Evolutionary conservation across 2,329 filamentous ascomycete genomes (phyloP), one percentile per base, ranked within the genome.

Genomic region (Mycosphaerella sp.): DNA sequence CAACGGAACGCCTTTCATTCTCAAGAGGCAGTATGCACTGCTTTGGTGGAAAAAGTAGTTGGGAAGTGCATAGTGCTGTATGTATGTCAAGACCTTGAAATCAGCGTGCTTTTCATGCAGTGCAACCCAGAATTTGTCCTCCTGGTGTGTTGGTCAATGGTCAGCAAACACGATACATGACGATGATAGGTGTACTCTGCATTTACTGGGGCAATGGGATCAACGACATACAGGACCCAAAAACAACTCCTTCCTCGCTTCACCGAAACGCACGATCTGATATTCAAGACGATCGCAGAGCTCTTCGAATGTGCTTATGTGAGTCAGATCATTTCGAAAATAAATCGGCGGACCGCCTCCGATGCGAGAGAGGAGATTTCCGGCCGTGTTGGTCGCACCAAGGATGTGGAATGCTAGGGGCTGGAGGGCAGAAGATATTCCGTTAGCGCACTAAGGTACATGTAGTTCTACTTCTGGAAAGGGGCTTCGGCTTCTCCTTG

Each of bases 41-140:
- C 67, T 73, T 12, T 79, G 57, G 63, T 86, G 84, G 68, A 86
- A 87, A 70, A 74, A 84, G 59, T 84, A 63, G 61, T 85, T 84
- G 17, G 82, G 81, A 39, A 81, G 49, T 3, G 68, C 72, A 64
- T 75, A 80, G 2, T 68, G 67, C 36, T 67, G 62, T 17, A 79
- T 61, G 62, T 79, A 85, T 2, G 70, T 66, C 49, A 69, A 57
- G 6, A n/a, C 39, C 21, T 8, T 69, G 49, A 76, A 72, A 50
- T 70, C 70, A 6, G 39, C 28, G 16, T 49, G 25, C 13, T 30
- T 6, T 17, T n/a, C n/a, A 18, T 37, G 37, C 12, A 41, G 17
- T 16, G 32, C 34, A 14, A 49, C 37, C 13, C 6, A 35, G n/a
- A 25, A 25, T 35, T 41, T 49, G 9, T 21, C 27, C 17, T 49